A percentile compares a stretch with the other conserved stretches of the same genome.
These are phyloP conservation scores for Hanseniaspora lachancei DNA, from an alignment of 805 yeast species.

Conservation along the genomic window DNA sequence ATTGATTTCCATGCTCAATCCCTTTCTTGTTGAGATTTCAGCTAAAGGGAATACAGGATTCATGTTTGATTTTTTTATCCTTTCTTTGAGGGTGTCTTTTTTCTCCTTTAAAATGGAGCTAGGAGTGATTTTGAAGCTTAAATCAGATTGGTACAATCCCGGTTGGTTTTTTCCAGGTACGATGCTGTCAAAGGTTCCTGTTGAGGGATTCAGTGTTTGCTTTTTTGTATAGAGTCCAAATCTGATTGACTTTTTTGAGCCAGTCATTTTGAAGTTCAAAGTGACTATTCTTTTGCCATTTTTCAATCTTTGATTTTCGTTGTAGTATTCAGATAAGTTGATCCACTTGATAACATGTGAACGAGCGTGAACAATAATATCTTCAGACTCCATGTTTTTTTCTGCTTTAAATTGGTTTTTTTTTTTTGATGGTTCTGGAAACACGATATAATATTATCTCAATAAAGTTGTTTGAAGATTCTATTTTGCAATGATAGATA, in stretches of 20 bases:
- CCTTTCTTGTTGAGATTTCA: slow-evolving; percentile 5
- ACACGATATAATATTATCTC: background rate
- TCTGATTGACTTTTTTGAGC: slow-evolving; percentile 50
- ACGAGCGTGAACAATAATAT: slow-evolving; percentile 78
- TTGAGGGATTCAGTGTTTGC: slow-evolving; percentile 15
- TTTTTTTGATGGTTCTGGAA: background rate
- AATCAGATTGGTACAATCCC: background rate
- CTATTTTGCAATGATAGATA: too few species aligned
- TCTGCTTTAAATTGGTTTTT: background rate
- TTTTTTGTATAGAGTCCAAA: slow-evolving; percentile 27
- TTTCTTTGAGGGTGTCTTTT: slow-evolving; percentile 1
- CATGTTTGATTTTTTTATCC: slow-evolving; percentile 7
- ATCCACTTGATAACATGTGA: slow-evolving; percentile 89
- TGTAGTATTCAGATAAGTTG: slow-evolving; percentile 36
- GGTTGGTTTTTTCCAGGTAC: background rate
- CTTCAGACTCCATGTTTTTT: slow-evolving; percentile 46
- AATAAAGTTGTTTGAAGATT: too few species aligned
- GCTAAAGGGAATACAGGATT: background rate
- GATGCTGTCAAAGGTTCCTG: background rate
- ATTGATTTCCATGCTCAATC: slow-evolving; percentile 2
- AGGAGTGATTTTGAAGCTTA: background rate
- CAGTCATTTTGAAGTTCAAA: slow-evolving; percentile 56
- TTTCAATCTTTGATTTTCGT: background rate
- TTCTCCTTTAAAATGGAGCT: slow-evolving; percentile 3
- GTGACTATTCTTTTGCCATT: slow-evolving; percentile 20